These are phyloP conservation scores for Clavispora fructus DNA, from an alignment of 805 yeast genomes.

Conservation along the genomic window DNA sequence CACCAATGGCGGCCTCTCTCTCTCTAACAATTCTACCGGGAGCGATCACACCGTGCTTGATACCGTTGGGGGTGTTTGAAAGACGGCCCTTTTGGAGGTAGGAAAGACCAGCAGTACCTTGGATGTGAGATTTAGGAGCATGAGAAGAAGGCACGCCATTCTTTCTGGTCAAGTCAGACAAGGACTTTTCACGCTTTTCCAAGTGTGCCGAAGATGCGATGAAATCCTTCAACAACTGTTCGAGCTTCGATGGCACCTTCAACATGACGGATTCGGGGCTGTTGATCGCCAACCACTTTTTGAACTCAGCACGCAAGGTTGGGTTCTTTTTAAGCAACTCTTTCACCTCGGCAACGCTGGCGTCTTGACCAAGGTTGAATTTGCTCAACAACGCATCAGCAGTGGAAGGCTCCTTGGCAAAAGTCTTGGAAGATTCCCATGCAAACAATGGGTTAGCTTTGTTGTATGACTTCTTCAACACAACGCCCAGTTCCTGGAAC, in stretches of 20 bases:
- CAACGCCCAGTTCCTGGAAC: constrained; percentile 64
- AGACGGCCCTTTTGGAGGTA: constrained; percentile 67
- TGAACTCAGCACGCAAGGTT: constrained; percentile 47
- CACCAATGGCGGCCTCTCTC: constrained; percentile 54
- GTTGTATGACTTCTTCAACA: constrained; percentile 30
- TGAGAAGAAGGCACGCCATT: constrained; percentile 9
- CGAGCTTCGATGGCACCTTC: constrained; percentile 19
- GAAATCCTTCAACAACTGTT: constrained; percentile 30
- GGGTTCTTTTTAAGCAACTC: constrained; percentile 38
- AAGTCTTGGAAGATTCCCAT: constrained; percentile 19
- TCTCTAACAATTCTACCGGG: constrained; percentile 63
- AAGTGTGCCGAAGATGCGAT: constrained; percentile 20
- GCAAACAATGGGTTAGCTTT: constrained; percentile 41
- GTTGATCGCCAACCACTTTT: constrained; percentile 47
- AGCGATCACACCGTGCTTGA: constrained; percentile 46
- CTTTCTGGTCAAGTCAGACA: constrained; percentile 22
- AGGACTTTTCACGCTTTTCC: constrained; percentile 15
- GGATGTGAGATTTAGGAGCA: constrained; percentile 23
- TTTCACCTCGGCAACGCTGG: constrained; percentile 25
- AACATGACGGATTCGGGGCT: constrained; percentile 37
- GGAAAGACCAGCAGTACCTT: constrained; percentile 75
- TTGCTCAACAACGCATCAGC: constrained; percentile 25
- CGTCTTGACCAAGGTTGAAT: constrained; percentile 26
- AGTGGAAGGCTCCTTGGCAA: constrained; percentile 8
- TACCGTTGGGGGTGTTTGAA: constrained; percentile 66